A percentile compares a stretch with the other conserved stretches of the same genome.
phyloP scores from a whole-genome alignment of 2,329 filamentous ascomycete species.

The Phialemonium atrogriseum region DNA sequence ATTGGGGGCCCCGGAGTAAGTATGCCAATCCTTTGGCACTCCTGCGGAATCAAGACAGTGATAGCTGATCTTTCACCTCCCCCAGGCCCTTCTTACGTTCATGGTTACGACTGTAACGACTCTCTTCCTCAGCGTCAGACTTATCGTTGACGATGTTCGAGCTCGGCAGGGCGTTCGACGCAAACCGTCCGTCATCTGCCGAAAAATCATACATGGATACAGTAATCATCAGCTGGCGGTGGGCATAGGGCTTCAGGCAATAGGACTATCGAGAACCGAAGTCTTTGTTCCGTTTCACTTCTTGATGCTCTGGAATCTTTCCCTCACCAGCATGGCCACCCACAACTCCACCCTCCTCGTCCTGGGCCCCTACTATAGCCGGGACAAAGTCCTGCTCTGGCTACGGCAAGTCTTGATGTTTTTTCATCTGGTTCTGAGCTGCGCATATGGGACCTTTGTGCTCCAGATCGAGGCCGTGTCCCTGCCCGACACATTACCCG shows the following conservation, averaged over 20 bases:
- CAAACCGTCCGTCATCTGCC: slow-evolving; percentile 41
- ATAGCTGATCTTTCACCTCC: too few species aligned
- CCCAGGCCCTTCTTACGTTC: too few species aligned
- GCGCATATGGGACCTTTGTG: slow-evolving; percentile 47
- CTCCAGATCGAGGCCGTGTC: slow-evolving; percentile 44
- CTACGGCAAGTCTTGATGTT: slow-evolving; percentile 59
- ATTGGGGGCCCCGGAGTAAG: too few species aligned
- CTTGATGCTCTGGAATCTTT: slow-evolving; percentile 63
- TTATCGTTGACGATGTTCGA: too few species aligned
- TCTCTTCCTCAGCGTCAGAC: too few species aligned
- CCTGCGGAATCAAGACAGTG: too few species aligned
- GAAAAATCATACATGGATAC: slow-evolving; percentile 57
- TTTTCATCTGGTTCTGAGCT: slow-evolving; percentile 51
- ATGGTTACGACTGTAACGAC: too few species aligned
- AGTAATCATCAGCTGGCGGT: slow-evolving; percentile 62
- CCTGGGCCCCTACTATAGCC: slow-evolving; percentile 55
- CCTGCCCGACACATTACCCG: slow-evolving; percentile 41
- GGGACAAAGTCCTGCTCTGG: slow-evolving; percentile 60
- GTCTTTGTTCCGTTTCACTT: slow-evolving; percentile 59
- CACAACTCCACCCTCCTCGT: slow-evolving; percentile 59
- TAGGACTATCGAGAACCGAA: slow-evolving; percentile 52
- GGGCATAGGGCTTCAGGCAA: slow-evolving; percentile 58
- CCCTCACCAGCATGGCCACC: slow-evolving; percentile 54
- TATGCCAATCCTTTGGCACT: too few species aligned
- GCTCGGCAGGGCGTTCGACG: too few species aligned